A percentile compares a stretch with the other conserved stretches of the same genome.
phyloP scores from a whole-genome alignment of 1,284 basidiomycete genomes.

The Pseudozyma sp. region DNA sequence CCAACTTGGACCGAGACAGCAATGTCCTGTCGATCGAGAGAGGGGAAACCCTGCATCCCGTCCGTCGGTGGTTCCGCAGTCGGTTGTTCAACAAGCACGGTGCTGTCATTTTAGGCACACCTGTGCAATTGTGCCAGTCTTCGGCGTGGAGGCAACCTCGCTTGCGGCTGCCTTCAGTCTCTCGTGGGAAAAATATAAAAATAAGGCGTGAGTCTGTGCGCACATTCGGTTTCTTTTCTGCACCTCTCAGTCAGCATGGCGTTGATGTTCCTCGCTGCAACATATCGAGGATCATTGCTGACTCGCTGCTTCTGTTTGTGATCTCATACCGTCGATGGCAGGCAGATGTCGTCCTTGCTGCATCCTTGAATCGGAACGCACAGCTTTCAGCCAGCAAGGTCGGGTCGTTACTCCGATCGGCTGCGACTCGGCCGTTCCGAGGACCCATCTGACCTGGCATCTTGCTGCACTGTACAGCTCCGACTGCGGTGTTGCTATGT shows the following conservation, averaged over 20 bases:
- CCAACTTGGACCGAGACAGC: neutral
- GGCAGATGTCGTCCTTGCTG: no score
- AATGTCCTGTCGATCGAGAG: neutral
- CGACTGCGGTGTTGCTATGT: no score
- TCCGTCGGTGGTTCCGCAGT: neutral
- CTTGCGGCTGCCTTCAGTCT: conserved; percentile 2
- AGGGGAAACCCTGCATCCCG: neutral
- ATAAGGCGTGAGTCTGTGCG: neutral
- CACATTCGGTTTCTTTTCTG: neutral
- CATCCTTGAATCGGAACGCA: no score
- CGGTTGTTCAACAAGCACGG: neutral
- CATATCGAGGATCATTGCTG: neutral
- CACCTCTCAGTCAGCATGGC: conserved; percentile 14
- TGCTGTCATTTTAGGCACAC: conserved; percentile 10
- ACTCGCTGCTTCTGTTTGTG: neutral
- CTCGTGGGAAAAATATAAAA: conserved; percentile 5
- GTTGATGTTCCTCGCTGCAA: neutral
- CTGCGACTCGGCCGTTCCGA: no score
- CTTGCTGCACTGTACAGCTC: no score
- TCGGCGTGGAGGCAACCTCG: neutral
- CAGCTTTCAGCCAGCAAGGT: no score
- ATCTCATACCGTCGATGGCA: no score
- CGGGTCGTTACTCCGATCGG: no score
- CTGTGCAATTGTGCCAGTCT: neutral
- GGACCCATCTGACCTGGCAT: no score